phyloP scores from a whole-genome alignment of 1,139 yeast genomes.

The Suhomyces kunorum region DNA sequence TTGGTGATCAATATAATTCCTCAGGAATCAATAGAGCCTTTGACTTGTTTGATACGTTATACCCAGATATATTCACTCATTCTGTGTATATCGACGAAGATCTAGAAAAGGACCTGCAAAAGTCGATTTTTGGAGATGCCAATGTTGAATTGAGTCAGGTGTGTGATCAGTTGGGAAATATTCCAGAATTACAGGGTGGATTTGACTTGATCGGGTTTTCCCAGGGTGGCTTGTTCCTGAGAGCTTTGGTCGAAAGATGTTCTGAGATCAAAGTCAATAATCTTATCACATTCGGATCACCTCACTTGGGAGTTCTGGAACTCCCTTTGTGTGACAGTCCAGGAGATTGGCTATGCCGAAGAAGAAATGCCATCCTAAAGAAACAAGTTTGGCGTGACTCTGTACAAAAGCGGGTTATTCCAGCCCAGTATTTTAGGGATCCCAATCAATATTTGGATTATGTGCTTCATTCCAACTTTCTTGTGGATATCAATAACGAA shows the following conservation, averaged over 20 bases:
- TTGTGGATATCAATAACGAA: conserved; percentile 73
- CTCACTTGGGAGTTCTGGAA: conserved; percentile 76
- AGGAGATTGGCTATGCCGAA: conserved; percentile 61
- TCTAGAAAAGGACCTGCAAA: conserved; percentile 52
- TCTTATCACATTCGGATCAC: conserved; percentile 76
- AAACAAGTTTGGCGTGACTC: conserved; percentile 60
- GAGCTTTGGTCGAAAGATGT: conserved; percentile 66
- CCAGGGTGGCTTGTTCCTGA: conserved; percentile 75
- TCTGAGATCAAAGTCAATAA: conserved; percentile 48
- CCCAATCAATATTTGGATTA: conserved; percentile 49
- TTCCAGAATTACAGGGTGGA: conserved; percentile 50
- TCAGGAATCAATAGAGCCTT: conserved; percentile 54
- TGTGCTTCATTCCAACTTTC: conserved; percentile 50
- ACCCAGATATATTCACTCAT: conserved; percentile 57
- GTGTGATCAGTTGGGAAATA: conserved; percentile 41
- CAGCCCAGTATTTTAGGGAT: conserved; percentile 78
- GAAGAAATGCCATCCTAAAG: conserved; percentile 55
- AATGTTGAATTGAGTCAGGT: conserved; percentile 40
- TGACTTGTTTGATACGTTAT: conserved; percentile 40
- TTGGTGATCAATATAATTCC: conserved; percentile 75
- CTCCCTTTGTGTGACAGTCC: conserved; percentile 59
- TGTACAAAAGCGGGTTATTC: conserved; percentile 59
- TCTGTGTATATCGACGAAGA: conserved; percentile 54
- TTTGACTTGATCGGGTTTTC: conserved; percentile 80
- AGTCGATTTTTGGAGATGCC: conserved; percentile 62